Conservation (phyloP, 805 yeast genomes). For the Pichia deserticola region DNA sequence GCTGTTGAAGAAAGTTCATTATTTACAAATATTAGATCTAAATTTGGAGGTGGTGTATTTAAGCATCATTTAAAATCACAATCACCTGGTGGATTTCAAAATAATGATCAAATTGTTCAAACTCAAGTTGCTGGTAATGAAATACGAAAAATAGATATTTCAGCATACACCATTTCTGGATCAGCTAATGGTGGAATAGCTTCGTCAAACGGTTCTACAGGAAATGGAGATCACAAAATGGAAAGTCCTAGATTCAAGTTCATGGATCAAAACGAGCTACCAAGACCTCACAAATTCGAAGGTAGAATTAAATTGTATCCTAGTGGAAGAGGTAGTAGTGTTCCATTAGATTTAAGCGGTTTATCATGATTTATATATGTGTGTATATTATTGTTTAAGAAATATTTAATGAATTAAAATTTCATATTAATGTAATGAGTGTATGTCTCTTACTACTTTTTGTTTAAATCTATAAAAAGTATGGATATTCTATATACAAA, state of each 20-base stretch:
- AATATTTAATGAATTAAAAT: too few relatives aligned
- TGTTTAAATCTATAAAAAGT: too few relatives aligned
- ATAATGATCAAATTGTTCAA: slow-evolving; percentile 24
- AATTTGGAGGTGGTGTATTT: slow-evolving; percentile 9
- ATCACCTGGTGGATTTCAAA: slow-evolving; percentile 3
- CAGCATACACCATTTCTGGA: slow-evolving; percentile 55
- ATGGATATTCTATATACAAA: too few relatives aligned
- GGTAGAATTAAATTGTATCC: slow-evolving; percentile 78
- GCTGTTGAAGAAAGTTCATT: slow-evolving; percentile 5
- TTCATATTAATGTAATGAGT: too few relatives aligned
- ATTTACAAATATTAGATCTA: slow-evolving; percentile 7
- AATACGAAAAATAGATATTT: slow-evolving; percentile 54
- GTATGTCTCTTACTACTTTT: too few relatives aligned
- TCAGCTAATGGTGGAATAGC: slow-evolving; percentile 15
- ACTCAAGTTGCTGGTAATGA: slow-evolving; percentile 43
- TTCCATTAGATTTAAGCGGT: slow-evolving; percentile 59
- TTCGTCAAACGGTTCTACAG: not conserved
- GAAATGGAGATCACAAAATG: slow-evolving; percentile 32
- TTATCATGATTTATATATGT: slow-evolving; percentile 1
- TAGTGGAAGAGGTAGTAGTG: slow-evolving; percentile 90
- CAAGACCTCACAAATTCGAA: slow-evolving; percentile 78
- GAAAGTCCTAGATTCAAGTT: slow-evolving; percentile 73
- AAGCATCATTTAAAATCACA: slow-evolving; percentile 7
- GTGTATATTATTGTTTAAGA: too few relatives aligned
- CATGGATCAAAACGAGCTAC: slow-evolving; percentile 59